These are phyloP conservation scores for Trichoderma sp. DNA, from an alignment of 2,329 filamentous ascomycete genomes.

Conservation along the genomic window DNA sequence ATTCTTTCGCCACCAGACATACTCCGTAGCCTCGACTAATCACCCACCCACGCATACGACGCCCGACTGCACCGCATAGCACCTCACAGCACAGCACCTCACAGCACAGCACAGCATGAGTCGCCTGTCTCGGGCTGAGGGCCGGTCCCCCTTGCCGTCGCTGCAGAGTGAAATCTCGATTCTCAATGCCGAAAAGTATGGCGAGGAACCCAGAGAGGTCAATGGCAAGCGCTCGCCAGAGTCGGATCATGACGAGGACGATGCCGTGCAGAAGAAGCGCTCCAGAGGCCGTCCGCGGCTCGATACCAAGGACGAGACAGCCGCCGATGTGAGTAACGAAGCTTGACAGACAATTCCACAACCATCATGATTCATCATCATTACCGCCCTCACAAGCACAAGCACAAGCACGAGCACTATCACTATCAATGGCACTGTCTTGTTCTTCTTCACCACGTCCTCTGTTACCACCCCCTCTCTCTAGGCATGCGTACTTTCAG, in stretches of 20 bases:
- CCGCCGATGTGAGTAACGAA: conserved; percentile 68
- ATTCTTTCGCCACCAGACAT: background rate
- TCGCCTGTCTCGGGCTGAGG: conserved; percentile 1
- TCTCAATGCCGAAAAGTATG: conserved; percentile 21
- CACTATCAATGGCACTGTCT: background rate
- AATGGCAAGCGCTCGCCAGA: conserved; percentile 29
- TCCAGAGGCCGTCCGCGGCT: conserved; percentile 73
- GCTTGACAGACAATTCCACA: background rate
- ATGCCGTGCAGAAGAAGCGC: conserved; percentile 57
- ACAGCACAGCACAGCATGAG: conserved; percentile 1
- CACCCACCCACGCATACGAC: background rate
- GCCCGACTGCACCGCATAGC: background rate
- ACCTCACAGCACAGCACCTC: background rate
- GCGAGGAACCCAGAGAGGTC: background rate
- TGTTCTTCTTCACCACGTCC: background rate
- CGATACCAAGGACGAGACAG: conserved; percentile 75
- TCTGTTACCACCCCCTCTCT: background rate
- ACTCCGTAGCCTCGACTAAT: background rate
- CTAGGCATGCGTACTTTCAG: background rate
- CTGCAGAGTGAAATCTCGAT: conserved; percentile 18
- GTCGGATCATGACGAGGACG: conserved; percentile 35
- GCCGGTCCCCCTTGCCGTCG: conserved; percentile 12
- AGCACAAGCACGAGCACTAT: no score
- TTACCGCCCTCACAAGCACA: no score
- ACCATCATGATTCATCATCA: background rate